Evolutionary conservation across 148 eudicot species (phyloP).

Genomic region (Hydrangea macrophylla): DNA sequence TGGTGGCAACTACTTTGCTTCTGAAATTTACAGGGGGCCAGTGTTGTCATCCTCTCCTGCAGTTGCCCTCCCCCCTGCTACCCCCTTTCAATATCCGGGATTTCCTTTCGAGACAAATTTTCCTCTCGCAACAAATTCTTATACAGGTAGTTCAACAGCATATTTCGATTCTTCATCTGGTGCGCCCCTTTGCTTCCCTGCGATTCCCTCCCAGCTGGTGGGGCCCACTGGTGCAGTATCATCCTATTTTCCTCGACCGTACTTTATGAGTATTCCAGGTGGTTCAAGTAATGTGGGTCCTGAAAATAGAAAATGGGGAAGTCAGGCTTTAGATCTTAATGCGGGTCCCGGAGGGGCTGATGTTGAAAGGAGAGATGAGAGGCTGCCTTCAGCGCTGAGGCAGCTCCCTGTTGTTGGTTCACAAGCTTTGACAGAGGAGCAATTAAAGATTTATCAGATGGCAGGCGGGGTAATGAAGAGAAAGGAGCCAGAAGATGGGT

Average conservation of each 20-base stretch:
- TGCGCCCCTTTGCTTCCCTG: slow-evolving; percentile 48
- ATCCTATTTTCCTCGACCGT: slow-evolving; percentile 62
- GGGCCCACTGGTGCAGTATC: slow-evolving; percentile 54
- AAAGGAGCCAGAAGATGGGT: slow-evolving; percentile 79
- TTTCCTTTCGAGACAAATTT: slow-evolving; percentile 71
- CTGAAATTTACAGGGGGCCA: slow-evolving; percentile 68
- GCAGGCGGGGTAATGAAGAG: slow-evolving; percentile 64
- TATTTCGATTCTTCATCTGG: slow-evolving; percentile 52
- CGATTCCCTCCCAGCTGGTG: slow-evolving; percentile 55
- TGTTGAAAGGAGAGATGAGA: slow-evolving; percentile 56
- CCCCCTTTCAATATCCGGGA: slow-evolving; percentile 68
- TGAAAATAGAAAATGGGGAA: slow-evolving; percentile 62
- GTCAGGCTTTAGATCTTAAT: slow-evolving; percentile 79
- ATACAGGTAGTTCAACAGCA: slow-evolving; percentile 50
- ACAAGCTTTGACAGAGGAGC: slow-evolving; percentile 57
- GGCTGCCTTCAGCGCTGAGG: slow-evolving; percentile 38
- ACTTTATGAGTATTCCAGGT: slow-evolving; percentile 51
- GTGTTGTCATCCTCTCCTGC: slow-evolving; percentile 86
- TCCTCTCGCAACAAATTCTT: slow-evolving; percentile 51
- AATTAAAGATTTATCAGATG: slow-evolving; percentile 48
- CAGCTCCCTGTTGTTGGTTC: slow-evolving; percentile 45
- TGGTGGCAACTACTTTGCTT: slow-evolving; percentile 37
- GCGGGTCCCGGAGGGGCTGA: slow-evolving; percentile 61
- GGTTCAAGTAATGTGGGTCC: slow-evolving; percentile 31
- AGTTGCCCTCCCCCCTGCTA: slow-evolving; percentile 36